These are phyloP conservation scores for Triticum dicoccoides DNA, from an alignment of 176 grass and related monocot genomes.

Conservation along the genomic window DNA sequence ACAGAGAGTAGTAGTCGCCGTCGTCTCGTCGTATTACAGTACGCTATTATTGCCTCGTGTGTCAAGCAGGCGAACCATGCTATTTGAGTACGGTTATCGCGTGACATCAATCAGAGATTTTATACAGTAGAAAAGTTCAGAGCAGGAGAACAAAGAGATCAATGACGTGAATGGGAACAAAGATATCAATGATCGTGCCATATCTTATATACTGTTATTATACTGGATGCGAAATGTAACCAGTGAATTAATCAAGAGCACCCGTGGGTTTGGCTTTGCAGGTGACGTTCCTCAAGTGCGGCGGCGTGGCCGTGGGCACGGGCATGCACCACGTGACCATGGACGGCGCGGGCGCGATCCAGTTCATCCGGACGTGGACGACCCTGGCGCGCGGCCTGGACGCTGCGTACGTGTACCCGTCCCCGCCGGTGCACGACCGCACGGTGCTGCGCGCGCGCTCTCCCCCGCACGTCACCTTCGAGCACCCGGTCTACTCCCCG, in stretches of 20 bases:
- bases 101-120: neutral
- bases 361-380: slow-evolving; percentile 66
- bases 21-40: neutral
- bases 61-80: neutral
- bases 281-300: slow-evolving; percentile 77
- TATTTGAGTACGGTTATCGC: neutral
- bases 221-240: neutral
- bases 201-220: no score
- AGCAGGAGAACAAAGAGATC: no score
- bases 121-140: neutral
- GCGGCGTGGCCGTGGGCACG: slow-evolving; percentile 60
- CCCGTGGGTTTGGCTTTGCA: neutral
- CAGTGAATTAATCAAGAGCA: no score
- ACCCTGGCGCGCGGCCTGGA: slow-evolving; percentile 42
- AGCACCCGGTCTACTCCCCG: slow-evolving; percentile 71
- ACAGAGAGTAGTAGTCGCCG: neutral
- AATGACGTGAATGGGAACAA: neutral
- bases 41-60: neutral
- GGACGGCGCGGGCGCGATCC: slow-evolving; percentile 54
- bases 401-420: neutral
- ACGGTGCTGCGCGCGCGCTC: slow-evolving; percentile 62
- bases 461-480: slow-evolving; percentile 45
- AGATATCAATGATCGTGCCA: no score
- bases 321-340: slow-evolving; percentile 68
- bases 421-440: slow-evolving; percentile 53